phyloP scores from a whole-genome alignment of 192 early-diverging fungal species.

The Thamnidium elegans region DNA sequence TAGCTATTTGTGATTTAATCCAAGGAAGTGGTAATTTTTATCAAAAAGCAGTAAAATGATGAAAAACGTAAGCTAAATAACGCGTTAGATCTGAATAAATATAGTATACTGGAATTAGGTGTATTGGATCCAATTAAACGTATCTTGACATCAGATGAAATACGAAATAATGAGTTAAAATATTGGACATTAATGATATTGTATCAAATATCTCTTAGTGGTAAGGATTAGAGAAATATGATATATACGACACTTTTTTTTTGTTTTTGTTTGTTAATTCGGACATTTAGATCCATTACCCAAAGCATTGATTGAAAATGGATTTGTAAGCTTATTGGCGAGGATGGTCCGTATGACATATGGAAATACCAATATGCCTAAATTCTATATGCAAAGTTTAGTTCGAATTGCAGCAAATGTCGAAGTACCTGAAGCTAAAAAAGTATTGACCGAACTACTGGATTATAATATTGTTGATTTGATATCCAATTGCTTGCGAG shows the following conservation, averaged over 20 bases:
- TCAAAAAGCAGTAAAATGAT: conserved; percentile 1
- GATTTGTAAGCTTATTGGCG: conserved; percentile 58
- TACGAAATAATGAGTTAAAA: conserved; percentile 70
- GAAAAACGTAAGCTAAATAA: not conserved
- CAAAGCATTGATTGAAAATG: conserved; percentile 44
- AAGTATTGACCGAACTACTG: conserved; percentile 51
- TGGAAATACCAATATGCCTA: conserved; percentile 82
- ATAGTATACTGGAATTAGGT: conserved; percentile 54
- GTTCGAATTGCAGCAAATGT: conserved; percentile 65
- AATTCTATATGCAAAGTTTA: conserved; percentile 72
- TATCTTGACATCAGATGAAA: conserved; percentile 50
- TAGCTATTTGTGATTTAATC: conserved; percentile 69
- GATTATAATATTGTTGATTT: conserved; percentile 67
- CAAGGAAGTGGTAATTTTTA: conserved; percentile 46
- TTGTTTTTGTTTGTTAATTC: too few relatives aligned
- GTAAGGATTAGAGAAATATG: conserved; percentile 35
- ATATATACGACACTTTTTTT: not conserved
- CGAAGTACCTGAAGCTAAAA: conserved; percentile 43
- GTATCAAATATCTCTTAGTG: conserved; percentile 66
- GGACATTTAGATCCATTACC: conserved; percentile 50
- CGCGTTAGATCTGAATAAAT: conserved; percentile 55
- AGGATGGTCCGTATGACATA: conserved; percentile 71
- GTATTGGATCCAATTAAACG: conserved; percentile 56
- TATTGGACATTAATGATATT: conserved; percentile 78
- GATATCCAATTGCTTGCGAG: conserved; percentile 63